phyloP scores from a whole-genome alignment of 2,329 filamentous ascomycete species.

The Fusarium sp. region DNA sequence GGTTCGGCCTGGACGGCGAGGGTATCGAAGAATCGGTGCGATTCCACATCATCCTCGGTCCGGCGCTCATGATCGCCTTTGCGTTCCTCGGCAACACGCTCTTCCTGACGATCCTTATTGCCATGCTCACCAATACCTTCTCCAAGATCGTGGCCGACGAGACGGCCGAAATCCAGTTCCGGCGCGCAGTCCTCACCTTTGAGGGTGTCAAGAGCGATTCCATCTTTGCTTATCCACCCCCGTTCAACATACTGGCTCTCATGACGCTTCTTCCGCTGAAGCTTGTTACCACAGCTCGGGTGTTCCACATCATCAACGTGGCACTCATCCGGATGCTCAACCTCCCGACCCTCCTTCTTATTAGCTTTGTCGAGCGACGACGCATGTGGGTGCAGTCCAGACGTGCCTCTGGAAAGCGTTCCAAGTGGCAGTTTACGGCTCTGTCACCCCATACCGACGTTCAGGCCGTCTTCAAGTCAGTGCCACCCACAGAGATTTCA shows the following conservation, averaged over 20 bases:
- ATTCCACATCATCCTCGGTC: conserved; percentile 78
- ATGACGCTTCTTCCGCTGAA: conserved; percentile 76
- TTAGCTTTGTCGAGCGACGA: conserved; percentile 74
- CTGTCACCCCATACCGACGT: conserved; percentile 73
- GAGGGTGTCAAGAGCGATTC: conserved; percentile 82
- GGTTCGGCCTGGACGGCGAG: conserved; percentile 81
- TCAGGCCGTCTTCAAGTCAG: conserved; percentile 72
- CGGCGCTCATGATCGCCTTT: conserved; percentile 79
- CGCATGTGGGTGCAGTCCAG: conserved; percentile 57
- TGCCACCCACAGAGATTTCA: conserved; percentile 64
- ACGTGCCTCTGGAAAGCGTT: conserved; percentile 43
- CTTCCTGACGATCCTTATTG: conserved; percentile 82
- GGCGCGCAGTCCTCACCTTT: conserved; percentile 79
- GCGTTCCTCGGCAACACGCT: conserved; percentile 83
- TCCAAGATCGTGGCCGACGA: conserved; percentile 79
- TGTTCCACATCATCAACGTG: conserved; percentile 82
- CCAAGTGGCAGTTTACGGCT: conserved; percentile 63
- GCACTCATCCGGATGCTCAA: conserved; percentile 75
- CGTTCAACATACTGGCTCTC: conserved; percentile 79
- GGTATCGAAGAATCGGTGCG: conserved; percentile 67
- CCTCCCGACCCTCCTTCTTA: conserved; percentile 73
- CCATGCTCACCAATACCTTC: conserved; percentile 82
- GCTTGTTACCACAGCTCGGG: conserved; percentile 71
- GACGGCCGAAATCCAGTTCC: conserved; percentile 79
- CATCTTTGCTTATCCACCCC: conserved; percentile 78